phyloP scores from a whole-genome alignment of 495 filamentous ascomycete species.

The Parathielavia appendiculata region DNA sequence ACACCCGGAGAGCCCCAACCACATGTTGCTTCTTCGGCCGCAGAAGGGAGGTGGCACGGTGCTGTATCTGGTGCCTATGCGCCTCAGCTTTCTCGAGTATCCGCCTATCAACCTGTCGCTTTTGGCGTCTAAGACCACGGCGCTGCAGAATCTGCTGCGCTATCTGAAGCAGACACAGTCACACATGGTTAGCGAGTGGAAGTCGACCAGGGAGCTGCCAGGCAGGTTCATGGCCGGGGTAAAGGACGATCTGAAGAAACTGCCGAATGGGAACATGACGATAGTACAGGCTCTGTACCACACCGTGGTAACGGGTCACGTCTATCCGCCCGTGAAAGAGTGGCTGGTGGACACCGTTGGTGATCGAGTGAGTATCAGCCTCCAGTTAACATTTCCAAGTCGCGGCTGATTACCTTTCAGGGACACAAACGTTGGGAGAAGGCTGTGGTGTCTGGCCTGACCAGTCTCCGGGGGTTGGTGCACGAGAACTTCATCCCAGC shows the following conservation, averaged over 20 bases:
- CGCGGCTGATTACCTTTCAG: conserved; percentile 40
- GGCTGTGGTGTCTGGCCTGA: conserved; percentile 67
- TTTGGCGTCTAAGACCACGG: conserved; percentile 78
- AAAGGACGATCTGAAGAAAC: conserved; percentile 54
- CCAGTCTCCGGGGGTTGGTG: conserved; percentile 67
- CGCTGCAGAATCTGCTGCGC: conserved; percentile 75
- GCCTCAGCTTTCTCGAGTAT: conserved; percentile 73
- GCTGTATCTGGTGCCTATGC: conserved; percentile 67
- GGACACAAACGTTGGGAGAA: conserved; percentile 96
- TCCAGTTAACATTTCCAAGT: too few relatives aligned
- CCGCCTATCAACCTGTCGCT: conserved; percentile 76
- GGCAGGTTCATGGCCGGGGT: conserved; percentile 68
- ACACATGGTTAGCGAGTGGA: conserved; percentile 73
- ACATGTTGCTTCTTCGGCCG: conserved; percentile 59
- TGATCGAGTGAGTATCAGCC: conserved; percentile 59
- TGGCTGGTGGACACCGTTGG: conserved; percentile 84
- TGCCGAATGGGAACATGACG: conserved; percentile 34
- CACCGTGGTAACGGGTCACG: conserved; percentile 78
- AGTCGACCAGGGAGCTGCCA: conserved; percentile 74
- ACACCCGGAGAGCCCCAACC: conserved; percentile 68
- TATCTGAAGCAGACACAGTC: conserved; percentile 74
- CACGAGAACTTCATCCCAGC: conserved; percentile 87
- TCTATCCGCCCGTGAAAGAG: conserved; percentile 68
- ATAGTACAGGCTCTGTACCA: conserved; percentile 79
- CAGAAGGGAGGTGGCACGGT: conserved; percentile 25